phyloP scores from a whole-genome alignment of 1,284 basidiomycete genomes.

The Hemileia vastatrix region DNA sequence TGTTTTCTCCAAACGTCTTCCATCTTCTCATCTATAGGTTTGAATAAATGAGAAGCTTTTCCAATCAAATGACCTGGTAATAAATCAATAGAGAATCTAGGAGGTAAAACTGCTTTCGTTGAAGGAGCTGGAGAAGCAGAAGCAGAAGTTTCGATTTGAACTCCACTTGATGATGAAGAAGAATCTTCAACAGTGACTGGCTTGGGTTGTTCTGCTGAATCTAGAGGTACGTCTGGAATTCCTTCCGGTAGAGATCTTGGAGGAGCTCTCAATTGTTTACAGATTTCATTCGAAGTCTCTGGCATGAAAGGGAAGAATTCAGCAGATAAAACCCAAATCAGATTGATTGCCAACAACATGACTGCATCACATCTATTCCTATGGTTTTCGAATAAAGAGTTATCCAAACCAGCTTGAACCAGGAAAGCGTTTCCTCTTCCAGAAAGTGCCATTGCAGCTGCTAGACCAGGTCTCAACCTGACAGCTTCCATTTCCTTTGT shows the following conservation, averaged over 20 bases:
- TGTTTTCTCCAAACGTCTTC: slow-evolving; percentile 68
- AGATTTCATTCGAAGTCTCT: slow-evolving; percentile 67
- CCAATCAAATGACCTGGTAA: slow-evolving; percentile 76
- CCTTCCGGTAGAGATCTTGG: slow-evolving; percentile 60
- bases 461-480: slow-evolving; percentile 38
- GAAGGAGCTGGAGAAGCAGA: neutral
- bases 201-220: neutral
- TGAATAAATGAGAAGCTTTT: slow-evolving; percentile 80
- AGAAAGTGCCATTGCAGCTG: slow-evolving; percentile 40
- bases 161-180: neutral
- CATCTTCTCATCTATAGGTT: slow-evolving; percentile 84
- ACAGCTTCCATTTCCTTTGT: slow-evolving; percentile 40
- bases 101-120: slow-evolving; percentile 51
- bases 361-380: slow-evolving; percentile 39
- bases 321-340: slow-evolving; percentile 81
- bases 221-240: neutral
- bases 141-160: neutral
- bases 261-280: slow-evolving; percentile 81
- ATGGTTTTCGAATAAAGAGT: slow-evolving; percentile 35
- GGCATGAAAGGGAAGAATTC: slow-evolving; percentile 96
- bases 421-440: slow-evolving; percentile 41
- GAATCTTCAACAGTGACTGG: neutral
- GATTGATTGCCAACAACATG: slow-evolving; percentile 62
- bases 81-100: slow-evolving; percentile 63
- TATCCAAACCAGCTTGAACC: slow-evolving; percentile 38